Percentiles rank a stretch among this genome's conserved stretches.
Conservation (phyloP, 2,329 filamentous ascomycete genomes). For the Raffaelea arxii region DNA sequence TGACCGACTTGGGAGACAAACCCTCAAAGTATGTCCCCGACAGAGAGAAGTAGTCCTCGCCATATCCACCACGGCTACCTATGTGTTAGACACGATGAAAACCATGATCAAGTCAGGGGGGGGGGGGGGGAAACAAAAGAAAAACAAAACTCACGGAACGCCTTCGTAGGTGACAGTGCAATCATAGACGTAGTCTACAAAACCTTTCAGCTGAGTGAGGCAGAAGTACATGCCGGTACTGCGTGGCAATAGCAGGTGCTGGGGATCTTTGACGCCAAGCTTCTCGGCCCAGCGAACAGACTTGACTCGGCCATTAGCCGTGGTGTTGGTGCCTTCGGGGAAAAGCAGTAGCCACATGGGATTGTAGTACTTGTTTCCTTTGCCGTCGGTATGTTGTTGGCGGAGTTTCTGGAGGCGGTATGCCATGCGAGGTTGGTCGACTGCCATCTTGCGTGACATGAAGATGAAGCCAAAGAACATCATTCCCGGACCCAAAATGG, state of each 20-base stretch:
- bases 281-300: constrained; percentile 72
- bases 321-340: constrained; percentile 78
- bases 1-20: constrained; percentile 84
- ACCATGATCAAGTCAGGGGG: not conserved
- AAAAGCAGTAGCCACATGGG: constrained; percentile 90
- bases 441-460: constrained; percentile 79
- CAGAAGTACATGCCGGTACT: constrained; percentile 77
- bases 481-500: constrained; percentile 70
- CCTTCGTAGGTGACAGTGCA: constrained; percentile 96
- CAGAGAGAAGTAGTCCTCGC: constrained; percentile 85
- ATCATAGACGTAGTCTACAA: constrained; percentile 78
- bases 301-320: constrained; percentile 57
- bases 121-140: not conserved
- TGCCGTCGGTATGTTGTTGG: constrained; percentile 40
- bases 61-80: constrained; percentile 63
- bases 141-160: constrained; percentile 59
- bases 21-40: constrained; percentile 83
- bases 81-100: constrained; percentile 1
- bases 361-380: constrained; percentile 47
- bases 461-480: constrained; percentile 87
- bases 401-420: constrained; percentile 64
- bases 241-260: constrained; percentile 67
- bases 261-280: constrained; percentile 58
- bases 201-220: constrained; percentile 61
- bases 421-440: constrained; percentile 66